Conservation (phyloP, 441 rosid genomes). For the Syzygium syzygioides region DNA sequence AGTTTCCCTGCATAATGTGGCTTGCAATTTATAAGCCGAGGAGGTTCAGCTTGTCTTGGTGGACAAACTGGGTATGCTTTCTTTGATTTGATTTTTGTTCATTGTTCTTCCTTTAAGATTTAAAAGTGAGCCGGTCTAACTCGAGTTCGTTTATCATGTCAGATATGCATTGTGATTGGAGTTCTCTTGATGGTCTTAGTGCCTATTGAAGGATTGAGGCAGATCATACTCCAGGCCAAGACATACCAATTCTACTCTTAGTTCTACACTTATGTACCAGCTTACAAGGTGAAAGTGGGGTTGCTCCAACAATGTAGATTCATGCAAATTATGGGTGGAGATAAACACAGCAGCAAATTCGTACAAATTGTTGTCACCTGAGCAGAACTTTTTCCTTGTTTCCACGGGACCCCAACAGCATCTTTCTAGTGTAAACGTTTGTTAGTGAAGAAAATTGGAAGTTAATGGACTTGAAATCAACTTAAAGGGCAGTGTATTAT, state of each 20-base stretch:
- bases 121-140: background rate
- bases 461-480: background rate
- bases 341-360: background rate
- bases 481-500: background rate
- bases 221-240: slow-evolving; percentile 61
- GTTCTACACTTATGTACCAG: background rate
- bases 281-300: background rate
- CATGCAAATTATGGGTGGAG: too few species aligned
- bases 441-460: background rate
- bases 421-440: background rate
- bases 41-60: slow-evolving; percentile 39
- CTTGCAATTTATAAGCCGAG: too few species aligned
- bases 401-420: background rate
- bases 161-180: slow-evolving; percentile 72
- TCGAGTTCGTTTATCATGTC: slow-evolving; percentile 2
- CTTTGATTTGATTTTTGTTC: background rate
- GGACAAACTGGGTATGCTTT: slow-evolving; percentile 63
- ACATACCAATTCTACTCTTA: slow-evolving; percentile 59
- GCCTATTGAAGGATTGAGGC: slow-evolving; percentile 83
- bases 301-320: too few species aligned
- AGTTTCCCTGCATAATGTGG: too few species aligned
- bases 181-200: slow-evolving; percentile 55
- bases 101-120: background rate
- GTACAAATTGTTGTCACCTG: background rate
- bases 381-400: background rate